Percentiles rank a stretch among this genome's conserved stretches.
These are phyloP conservation scores for Selaginella moellendorffii DNA, from an alignment of 75 land plant genomes.

Conservation along the genomic window DNA sequence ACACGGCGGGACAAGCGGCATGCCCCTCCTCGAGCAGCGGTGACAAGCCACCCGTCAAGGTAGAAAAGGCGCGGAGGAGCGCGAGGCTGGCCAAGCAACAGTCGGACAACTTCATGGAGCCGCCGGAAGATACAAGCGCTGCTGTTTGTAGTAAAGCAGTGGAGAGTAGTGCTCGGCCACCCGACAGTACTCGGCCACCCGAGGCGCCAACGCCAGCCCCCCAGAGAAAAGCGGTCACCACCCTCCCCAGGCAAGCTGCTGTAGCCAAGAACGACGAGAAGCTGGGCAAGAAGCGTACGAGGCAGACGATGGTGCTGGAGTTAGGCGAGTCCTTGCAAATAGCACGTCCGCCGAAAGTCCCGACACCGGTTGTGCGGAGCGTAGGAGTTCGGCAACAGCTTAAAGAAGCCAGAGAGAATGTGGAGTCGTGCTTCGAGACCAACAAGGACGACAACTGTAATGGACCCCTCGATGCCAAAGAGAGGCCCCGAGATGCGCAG, in stretches of 20 bases:
- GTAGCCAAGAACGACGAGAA: constrained; percentile 38
- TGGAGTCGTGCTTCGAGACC: too few relatives aligned
- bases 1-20: not conserved
- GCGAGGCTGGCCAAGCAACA: not conserved
- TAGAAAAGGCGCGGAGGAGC: not conserved
- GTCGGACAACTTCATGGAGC: not conserved
- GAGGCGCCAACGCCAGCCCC: not conserved
- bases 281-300: constrained; percentile 69
- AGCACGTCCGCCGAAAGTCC: constrained; percentile 40
- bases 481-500: too few relatives aligned
- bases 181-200: too few relatives aligned
- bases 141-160: not conserved
- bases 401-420: not conserved
- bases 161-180: not conserved
- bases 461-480: too few relatives aligned
- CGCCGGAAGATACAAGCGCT: not conserved
- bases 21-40: not conserved
- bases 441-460: too few relatives aligned
- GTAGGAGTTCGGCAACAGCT: too few relatives aligned
- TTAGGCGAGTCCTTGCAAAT: constrained; percentile 48
- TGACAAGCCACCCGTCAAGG: not conserved
- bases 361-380: not conserved
- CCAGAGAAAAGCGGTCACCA: not conserved
- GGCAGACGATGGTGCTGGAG: constrained; percentile 70
- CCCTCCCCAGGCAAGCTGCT: not conserved